phyloP scores from a whole-genome alignment of 2,329 filamentous ascomycete species.

The Alternaria sp. region DNA sequence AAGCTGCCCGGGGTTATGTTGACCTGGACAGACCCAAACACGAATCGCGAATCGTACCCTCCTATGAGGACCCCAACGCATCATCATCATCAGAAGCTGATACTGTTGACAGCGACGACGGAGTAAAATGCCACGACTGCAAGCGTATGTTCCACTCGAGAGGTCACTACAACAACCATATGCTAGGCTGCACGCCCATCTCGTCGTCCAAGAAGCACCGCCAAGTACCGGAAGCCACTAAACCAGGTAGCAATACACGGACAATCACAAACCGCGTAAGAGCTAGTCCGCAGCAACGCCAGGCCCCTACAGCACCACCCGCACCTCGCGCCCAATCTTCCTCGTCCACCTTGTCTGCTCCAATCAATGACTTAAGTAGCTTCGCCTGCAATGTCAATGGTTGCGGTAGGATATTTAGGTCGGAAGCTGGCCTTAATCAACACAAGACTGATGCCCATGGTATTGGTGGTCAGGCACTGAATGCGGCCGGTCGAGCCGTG shows the following conservation, averaged over 20 bases:
- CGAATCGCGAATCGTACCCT: not conserved
- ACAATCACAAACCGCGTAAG: not conserved
- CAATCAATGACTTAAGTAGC: not conserved
- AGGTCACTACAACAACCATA: conserved; percentile 27
- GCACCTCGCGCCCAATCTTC: not conserved
- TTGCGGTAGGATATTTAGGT: conserved; percentile 29
- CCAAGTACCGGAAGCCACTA: not conserved
- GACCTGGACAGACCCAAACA: conserved; percentile 22
- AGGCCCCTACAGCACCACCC: not conserved
- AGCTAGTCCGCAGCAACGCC: not conserved
- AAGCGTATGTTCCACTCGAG: conserved; percentile 28
- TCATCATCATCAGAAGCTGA: conserved; percentile 10
- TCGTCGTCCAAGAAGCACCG: not conserved
- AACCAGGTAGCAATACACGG: not conserved
- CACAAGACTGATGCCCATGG: conserved; percentile 35
- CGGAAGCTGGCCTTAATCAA: conserved; percentile 28
- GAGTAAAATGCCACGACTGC: conserved; percentile 28
- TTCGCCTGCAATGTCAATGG: conserved; percentile 22
- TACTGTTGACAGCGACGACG: conserved; percentile 13
- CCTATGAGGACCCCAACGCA: conserved; percentile 5
- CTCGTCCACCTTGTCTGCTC: not conserved
- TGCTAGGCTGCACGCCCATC: conserved; percentile 29
- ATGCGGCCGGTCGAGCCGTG: conserved; percentile 28
- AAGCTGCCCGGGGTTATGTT: conserved; percentile 11
- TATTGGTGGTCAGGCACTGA: conserved; percentile 29